These are phyloP conservation scores for Sclerotinia glacialis DNA, from an alignment of 2,329 filamentous ascomycete species.

Conservation along the genomic window DNA sequence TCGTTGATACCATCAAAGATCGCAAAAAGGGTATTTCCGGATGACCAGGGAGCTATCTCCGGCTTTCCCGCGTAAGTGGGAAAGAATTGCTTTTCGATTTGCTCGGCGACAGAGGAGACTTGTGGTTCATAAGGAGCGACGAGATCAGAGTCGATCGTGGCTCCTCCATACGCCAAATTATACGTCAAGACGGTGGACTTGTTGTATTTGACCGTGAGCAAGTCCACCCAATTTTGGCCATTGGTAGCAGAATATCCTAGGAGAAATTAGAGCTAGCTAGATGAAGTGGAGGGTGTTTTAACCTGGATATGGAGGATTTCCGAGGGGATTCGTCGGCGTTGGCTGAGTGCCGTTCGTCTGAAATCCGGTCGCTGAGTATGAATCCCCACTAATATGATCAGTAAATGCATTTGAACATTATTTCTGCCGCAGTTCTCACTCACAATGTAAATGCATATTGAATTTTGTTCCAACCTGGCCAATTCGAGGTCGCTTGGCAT, in stretches of 20 bases:
- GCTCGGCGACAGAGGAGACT: slow-evolving; percentile 42
- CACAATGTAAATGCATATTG: slow-evolving; percentile 47
- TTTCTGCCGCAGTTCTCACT: slow-evolving; percentile 36
- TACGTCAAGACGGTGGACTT: slow-evolving; percentile 47
- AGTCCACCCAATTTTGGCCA: slow-evolving; percentile 57
- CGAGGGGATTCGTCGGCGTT: slow-evolving; percentile 41
- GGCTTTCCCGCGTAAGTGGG: slow-evolving; percentile 42
- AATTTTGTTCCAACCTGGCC: slow-evolving; percentile 42
- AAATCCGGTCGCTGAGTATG: slow-evolving; percentile 44
- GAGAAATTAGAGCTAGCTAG: neutral
- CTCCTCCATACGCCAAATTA: slow-evolving; percentile 50
- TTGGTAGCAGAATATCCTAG: slow-evolving; percentile 41
- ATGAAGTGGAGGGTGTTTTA: neutral
- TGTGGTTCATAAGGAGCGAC: slow-evolving; percentile 41
- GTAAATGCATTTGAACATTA: neutral
- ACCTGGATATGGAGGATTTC: slow-evolving; percentile 44
- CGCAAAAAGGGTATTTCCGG: slow-evolving; percentile 31
- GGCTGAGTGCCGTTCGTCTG: slow-evolving; percentile 40
- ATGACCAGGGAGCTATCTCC: slow-evolving; percentile 30
- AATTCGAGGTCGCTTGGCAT: slow-evolving; percentile 36
- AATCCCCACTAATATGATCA: slow-evolving; percentile 41
- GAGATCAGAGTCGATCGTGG: slow-evolving; percentile 42
- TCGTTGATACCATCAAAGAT: slow-evolving; percentile 56
- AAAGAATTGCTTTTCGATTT: slow-evolving; percentile 44
- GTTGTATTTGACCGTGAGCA: slow-evolving; percentile 47